These are phyloP conservation scores for Colletotrichum filicis DNA, from an alignment of 2,329 filamentous ascomycete genomes.

Conservation along the genomic window DNA sequence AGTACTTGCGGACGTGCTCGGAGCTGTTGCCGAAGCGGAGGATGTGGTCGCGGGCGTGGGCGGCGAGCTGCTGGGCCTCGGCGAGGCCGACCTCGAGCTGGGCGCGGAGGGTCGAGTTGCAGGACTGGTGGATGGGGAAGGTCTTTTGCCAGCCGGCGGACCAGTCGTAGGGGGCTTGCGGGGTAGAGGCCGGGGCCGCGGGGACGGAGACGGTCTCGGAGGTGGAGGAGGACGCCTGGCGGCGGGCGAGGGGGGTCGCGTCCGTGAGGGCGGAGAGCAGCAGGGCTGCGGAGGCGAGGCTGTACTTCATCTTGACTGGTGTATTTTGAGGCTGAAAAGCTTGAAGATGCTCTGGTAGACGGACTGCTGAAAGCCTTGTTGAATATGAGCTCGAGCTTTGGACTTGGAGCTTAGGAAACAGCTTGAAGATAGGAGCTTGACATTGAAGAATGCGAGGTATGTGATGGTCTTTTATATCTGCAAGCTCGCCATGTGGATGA, in stretches of 20 bases:
- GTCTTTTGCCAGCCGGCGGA: constrained; percentile 44
- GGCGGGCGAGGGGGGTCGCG: constrained; percentile 41
- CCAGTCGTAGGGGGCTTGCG: constrained; percentile 44
- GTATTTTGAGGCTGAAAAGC: too few species aligned
- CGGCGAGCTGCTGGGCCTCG: constrained; percentile 67
- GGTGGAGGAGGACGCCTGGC: constrained; percentile 26
- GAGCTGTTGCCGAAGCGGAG: constrained; percentile 67
- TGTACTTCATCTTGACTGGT: constrained; percentile 28
- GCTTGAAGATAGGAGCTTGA: background rate
- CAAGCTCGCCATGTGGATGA: background rate
- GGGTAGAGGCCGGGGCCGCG: constrained; percentile 35
- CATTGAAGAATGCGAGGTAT: background rate
- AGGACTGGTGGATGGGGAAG: constrained; percentile 70
- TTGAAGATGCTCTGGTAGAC: background rate
- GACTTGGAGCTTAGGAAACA: constrained; percentile 13
- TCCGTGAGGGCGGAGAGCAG: constrained; percentile 40
- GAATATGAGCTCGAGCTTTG: background rate
- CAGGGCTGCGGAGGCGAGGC: constrained; percentile 32
- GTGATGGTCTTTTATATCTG: constrained; percentile 30
- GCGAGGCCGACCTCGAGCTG: constrained; percentile 67
- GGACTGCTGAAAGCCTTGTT: background rate
- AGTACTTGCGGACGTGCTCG: constrained; percentile 73
- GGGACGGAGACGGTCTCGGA: constrained; percentile 35
- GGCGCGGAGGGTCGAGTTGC: constrained; percentile 69
- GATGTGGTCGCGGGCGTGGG: constrained; percentile 72